Conservation (phyloP, 2,329 filamentous ascomycete genomes). For the Aspergillus sojae region DNA sequence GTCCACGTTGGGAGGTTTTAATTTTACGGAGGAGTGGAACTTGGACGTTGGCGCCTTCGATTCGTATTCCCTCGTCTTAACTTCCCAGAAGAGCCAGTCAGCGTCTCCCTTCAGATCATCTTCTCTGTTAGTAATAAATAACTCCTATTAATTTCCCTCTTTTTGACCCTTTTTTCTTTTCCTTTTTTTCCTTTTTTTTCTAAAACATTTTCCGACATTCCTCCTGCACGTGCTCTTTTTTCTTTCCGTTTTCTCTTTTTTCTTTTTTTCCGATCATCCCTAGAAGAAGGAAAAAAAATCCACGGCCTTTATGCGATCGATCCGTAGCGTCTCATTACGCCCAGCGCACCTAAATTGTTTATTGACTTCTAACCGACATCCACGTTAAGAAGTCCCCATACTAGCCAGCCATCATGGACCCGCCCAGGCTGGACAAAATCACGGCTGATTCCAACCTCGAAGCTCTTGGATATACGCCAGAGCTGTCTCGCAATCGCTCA, state of each 20-base stretch:
- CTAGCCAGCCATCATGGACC: background rate
- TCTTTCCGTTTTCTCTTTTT: no score
- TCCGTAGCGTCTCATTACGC: no score
- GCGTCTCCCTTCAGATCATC: background rate
- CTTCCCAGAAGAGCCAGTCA: background rate
- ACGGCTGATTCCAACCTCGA: slow-evolving; percentile 22
- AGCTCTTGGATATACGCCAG: slow-evolving; percentile 22
- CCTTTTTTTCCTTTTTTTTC: background rate
- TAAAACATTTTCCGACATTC: background rate
- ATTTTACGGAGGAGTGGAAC: no score
- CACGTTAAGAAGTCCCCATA: background rate
- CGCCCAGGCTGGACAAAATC: slow-evolving; percentile 2
- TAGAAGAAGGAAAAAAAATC: background rate
- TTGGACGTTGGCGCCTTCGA: no score
- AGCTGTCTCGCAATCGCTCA: slow-evolving; percentile 26
- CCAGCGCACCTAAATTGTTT: background rate
- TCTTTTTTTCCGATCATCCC: no score
- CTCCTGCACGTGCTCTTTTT: background rate
- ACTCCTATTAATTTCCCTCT: background rate
- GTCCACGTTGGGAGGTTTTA: no score
- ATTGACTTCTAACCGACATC: background rate
- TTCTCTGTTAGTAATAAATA: background rate
- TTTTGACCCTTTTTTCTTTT: background rate
- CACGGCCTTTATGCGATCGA: background rate
- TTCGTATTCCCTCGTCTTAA: no score